These are phyloP conservation scores for Schizopora paradoxa DNA, from an alignment of 1,284 basidiomycete genomes.

Conservation along the genomic window DNA sequence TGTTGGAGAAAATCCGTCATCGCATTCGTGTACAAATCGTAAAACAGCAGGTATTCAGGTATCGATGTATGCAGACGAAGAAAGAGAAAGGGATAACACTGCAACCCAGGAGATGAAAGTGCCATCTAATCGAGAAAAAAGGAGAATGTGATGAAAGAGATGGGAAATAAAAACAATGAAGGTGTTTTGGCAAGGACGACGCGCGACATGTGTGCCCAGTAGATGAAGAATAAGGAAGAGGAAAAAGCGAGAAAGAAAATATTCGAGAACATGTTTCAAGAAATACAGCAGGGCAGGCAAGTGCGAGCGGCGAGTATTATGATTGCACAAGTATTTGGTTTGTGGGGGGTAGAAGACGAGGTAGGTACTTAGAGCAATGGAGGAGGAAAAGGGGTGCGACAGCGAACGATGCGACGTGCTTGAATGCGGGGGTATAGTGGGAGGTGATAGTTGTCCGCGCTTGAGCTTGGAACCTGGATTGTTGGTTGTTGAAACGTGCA, in stretches of 20 bases:
- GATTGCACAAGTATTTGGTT: no score
- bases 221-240: slow-evolving; percentile 3
- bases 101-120: slow-evolving; percentile 2
- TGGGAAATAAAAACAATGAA: slow-evolving; percentile 12
- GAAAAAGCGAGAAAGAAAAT: slow-evolving; percentile 2
- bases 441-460: no score
- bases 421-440: no score
- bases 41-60: not conserved
- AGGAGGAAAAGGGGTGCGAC: no score
- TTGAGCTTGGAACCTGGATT: no score
- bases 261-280: slow-evolving; percentile 3
- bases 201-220: no score
- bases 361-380: no score
- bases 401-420: no score
- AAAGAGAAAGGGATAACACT: not conserved
- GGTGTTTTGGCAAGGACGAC: slow-evolving; percentile 11
- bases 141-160: not conserved
- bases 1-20: slow-evolving; percentile 8
- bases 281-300: slow-evolving; percentile 3
- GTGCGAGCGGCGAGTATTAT: no score
- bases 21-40: slow-evolving; percentile 7
- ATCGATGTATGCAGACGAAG: slow-evolving; percentile 3
- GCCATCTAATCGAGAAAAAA: slow-evolving; percentile 1
- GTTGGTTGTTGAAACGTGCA: no score
- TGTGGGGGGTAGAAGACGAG: no score